These are phyloP conservation scores for Didymella glomerata DNA, from an alignment of 2,329 filamentous ascomycete species.

Conservation along the genomic window DNA sequence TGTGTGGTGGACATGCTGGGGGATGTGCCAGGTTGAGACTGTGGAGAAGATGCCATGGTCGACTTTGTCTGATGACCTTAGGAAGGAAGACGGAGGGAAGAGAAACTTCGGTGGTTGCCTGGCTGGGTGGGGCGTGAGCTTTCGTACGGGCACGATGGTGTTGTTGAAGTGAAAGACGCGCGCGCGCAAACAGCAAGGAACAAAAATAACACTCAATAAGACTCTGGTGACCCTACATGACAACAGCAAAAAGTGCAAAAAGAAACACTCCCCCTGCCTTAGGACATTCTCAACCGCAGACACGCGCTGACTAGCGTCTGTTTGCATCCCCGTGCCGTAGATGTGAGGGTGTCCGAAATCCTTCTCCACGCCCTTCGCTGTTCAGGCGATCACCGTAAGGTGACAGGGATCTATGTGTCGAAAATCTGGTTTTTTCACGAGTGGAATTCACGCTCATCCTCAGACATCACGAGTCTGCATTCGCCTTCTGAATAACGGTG, in stretches of 20 bases:
- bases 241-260: not conserved
- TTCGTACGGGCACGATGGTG: not conserved
- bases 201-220: not conserved
- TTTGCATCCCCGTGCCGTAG: not conserved
- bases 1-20: not conserved
- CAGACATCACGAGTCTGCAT: too few species aligned
- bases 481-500: too few species aligned
- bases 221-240: not conserved
- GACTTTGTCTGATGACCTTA: too few species aligned
- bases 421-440: not conserved
- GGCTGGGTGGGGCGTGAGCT: not conserved
- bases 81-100: too few species aligned
- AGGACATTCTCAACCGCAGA: not conserved
- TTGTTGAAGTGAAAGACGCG: not conserved
- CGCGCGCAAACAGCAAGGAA: not conserved
- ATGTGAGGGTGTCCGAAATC: not conserved
- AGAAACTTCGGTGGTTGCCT: not conserved
- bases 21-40: too few species aligned
- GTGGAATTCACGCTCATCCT: not conserved
- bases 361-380: not conserved
- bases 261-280: not conserved
- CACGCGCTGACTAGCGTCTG: not conserved
- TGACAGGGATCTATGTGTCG: too few species aligned
- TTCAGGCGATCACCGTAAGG: too few species aligned
- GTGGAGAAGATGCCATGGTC: too few species aligned